These are phyloP conservation scores for Monosporascus ibericus DNA, from an alignment of 2,329 filamentous ascomycete species.

Conservation along the genomic window DNA sequence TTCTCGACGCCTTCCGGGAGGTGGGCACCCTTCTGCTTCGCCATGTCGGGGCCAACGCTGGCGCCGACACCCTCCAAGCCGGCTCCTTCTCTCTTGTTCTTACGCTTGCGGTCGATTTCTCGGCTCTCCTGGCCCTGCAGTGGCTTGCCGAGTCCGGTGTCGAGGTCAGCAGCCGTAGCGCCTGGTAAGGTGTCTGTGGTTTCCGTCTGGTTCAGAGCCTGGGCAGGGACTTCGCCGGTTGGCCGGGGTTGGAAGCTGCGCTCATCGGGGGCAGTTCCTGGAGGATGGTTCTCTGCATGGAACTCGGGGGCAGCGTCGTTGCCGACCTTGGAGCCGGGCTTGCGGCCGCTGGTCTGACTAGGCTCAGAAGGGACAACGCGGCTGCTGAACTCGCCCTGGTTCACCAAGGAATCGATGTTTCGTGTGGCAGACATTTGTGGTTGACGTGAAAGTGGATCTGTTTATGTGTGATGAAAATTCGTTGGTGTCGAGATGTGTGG, in stretches of 20 bases:
- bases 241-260: constrained; percentile 34
- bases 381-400: constrained; percentile 51
- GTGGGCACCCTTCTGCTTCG: constrained; percentile 22
- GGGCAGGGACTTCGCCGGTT: constrained; percentile 27
- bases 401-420: constrained; percentile 47
- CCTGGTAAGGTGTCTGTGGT: constrained; percentile 35
- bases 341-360: constrained; percentile 50
- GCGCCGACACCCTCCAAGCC: constrained; percentile 35
- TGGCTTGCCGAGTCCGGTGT: constrained; percentile 38
- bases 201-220: constrained; percentile 23
- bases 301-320: constrained; percentile 59
- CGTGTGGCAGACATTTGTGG: constrained; percentile 19
- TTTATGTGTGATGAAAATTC: neutral
- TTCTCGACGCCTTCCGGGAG: constrained; percentile 25
- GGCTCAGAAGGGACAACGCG: constrained; percentile 45
- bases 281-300: constrained; percentile 50
- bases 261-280: constrained; percentile 55
- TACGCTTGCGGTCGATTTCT: constrained; percentile 32
- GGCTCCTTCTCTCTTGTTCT: constrained; percentile 29
- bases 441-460: neutral
- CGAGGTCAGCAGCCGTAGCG: constrained; percentile 37
- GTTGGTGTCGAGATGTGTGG: no score
- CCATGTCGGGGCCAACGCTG: constrained; percentile 19
- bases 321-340: constrained; percentile 54
- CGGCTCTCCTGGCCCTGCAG: constrained; percentile 34